Evolutionary conservation across 2,329 filamentous ascomycete genomes (phyloP), one percentile per base, ranked within the genome.

Genomic region (Ceratocystiopsis brevicomis): DNA sequence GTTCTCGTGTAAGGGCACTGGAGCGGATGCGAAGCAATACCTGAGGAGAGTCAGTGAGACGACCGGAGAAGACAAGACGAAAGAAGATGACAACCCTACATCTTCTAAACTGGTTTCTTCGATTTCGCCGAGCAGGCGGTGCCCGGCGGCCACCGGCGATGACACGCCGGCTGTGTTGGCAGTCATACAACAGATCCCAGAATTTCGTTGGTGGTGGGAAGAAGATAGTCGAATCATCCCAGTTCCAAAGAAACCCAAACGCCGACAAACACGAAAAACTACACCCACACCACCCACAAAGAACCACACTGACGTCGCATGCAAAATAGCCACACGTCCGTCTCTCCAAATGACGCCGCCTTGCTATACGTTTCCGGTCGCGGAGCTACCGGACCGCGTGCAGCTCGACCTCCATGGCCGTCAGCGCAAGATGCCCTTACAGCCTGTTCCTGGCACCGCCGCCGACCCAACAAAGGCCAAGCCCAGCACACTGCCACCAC

Each of bases 101-200:
- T 76, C 68, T 53, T 78, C 71, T 37, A 78, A 58, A 54, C 61
- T 75, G 47, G 59, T 61, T 55, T 72, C 68, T 51, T 73, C 69
- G 41, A 76, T 59, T 52, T 77, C 71, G 4, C 57, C 61, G 40
- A 79, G 55, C 44, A 77, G 44, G 45, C 65, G 55, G 37, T 59
- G 60, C 17, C 75, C 73, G 8, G 63, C 59, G 21, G 56, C 56
- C 40, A 58, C 60, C 44, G 65, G 51, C 4, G 49, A 63, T 21
- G 41, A 17, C 11, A 36, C 33, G 19, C 42, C 11, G 35, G 43
- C 41, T 41, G 44, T 49, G 41, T 30, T 30, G 25, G 25, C 25
- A 30, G 4, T 30, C 25, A 30, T 30, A 30, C 25, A 30, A 30
- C 6, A 30, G 10, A 10, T 6, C 2, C 25, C 2, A 9, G 25